Base-by-base conservation (phyloP, 345 rosid genomes). In the Pistacia integerrima region DNA sequence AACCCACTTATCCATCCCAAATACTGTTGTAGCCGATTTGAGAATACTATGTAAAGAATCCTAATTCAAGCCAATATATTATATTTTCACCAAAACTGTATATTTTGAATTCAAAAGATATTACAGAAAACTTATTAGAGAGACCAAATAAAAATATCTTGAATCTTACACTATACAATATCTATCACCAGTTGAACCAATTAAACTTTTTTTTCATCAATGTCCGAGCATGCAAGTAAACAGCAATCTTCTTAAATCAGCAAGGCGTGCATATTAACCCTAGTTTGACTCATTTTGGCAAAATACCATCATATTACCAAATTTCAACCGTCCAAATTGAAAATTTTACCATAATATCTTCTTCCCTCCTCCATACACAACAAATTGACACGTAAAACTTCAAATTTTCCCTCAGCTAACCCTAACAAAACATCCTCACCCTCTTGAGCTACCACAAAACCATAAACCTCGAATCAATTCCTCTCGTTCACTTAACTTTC, bases 201-300 rank as follows among this genome's bases (percentile, higher is more conserved):
- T 52, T 67, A 10, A 25, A 60, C 11, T 33, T 13, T 4, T 52
- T 35, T 36, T 51, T 33, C 64, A 16, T 18, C 46, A 54, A n/a
- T 64, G 68, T 48, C 33, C 28, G 14, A 76, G 46, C 76, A 69
- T 41, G 64, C 57, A 74, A 80, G 75, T 2, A 65, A 64, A 17
- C 22, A 63, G 36, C 52, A 74, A 28, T 12, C 5, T 9, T 49
- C 54, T 33, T 7, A 30, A 28, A 67, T 25, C 66, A 56, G 13
- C 57, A 25, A 28, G 30, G 20, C 35, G 14, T 52, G 18, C n/a
- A 25, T 0, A 79, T 4, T 33, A 75, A 75, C 78, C 82, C 84
- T 73, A 86, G 69, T 69, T 82, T 63, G 60, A 62, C 52, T 41
- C 77, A 78, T 17, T 51, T 18, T 33, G 51, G 16, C 64, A 36